phyloP scores from a whole-genome alignment of 441 rosid genomes.

The Viola pubescens region DNA sequence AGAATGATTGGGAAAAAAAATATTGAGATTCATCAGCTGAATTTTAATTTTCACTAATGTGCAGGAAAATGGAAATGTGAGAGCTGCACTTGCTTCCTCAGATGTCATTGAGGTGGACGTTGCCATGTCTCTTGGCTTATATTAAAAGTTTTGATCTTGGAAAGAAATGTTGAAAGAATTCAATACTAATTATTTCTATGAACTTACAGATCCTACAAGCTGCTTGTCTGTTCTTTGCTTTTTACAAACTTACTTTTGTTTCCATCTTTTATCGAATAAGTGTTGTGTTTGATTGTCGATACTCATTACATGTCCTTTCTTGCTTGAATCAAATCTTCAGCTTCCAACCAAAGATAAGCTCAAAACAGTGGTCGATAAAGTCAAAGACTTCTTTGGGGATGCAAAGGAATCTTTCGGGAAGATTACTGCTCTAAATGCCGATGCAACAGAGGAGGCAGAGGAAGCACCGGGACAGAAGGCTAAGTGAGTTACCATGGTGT shows the following conservation, averaged over 20 bases:
- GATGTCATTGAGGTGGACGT: slow-evolving; percentile 72
- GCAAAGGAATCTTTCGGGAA: slow-evolving; percentile 89
- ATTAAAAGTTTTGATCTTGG: not conserved
- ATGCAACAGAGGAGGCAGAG: slow-evolving; percentile 33
- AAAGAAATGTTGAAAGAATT: not conserved
- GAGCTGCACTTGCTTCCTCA: slow-evolving; percentile 60
- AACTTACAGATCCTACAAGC: not conserved
- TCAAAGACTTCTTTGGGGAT: slow-evolving; percentile 78
- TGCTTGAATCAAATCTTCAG: slow-evolving; percentile 32
- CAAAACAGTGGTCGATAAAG: slow-evolving; percentile 82
- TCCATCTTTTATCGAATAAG: no score
- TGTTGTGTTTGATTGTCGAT: not conserved
- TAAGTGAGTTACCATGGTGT: slow-evolving; percentile 37
- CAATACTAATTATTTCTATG: not conserved
- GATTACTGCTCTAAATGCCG: slow-evolving; percentile 46
- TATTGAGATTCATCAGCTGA: not conserved
- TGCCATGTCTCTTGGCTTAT: not conserved
- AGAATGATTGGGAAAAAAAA: not conserved
- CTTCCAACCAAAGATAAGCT: slow-evolving; percentile 81
- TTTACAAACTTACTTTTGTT: not conserved
- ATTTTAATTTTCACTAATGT: slow-evolving; percentile 9
- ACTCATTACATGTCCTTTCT: not conserved
- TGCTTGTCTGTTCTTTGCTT: not conserved
- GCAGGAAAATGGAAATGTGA: slow-evolving; percentile 76
- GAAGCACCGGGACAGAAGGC: slow-evolving; percentile 49